These are phyloP conservation scores for Evansstolkia leycettana DNA, from an alignment of 495 filamentous ascomycete genomes.

Conservation along the genomic window DNA sequence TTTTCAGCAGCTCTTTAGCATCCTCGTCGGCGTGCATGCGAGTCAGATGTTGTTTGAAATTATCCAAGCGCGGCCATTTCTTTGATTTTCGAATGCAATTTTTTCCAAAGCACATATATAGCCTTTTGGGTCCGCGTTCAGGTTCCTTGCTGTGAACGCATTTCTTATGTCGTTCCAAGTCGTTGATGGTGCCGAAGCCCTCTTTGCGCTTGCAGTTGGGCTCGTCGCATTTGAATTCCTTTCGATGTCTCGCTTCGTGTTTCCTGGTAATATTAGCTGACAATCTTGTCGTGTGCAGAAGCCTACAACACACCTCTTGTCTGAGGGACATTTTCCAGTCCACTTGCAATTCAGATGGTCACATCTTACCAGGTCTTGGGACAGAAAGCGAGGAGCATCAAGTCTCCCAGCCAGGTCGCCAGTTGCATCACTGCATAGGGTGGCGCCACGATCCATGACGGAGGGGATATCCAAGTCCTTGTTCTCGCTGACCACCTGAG, in stretches of 20 bases:
- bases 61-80: conserved; percentile 79
- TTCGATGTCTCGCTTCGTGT: conserved; percentile 66
- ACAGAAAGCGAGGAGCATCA: too few species aligned
- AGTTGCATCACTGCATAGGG: too few species aligned
- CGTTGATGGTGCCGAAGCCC: conserved; percentile 76
- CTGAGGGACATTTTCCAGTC: conserved; percentile 30
- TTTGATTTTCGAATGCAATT: conserved; percentile 58
- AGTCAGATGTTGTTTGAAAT: conserved; percentile 76
- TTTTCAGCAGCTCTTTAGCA: conserved; percentile 36
- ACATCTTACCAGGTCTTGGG: conserved; percentile 12
- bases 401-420: too few species aligned
- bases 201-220: conserved; percentile 44
- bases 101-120: conserved; percentile 54
- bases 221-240: conserved; percentile 56
- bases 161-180: conserved; percentile 61
- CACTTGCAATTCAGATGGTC: conserved; percentile 23
- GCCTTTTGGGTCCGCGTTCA: conserved; percentile 39
- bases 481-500: conserved; percentile 14
- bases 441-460: too few species aligned
- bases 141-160: conserved; percentile 51
- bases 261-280: conserved; percentile 44
- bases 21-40: conserved; percentile 59
- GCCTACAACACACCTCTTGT: conserved; percentile 22
- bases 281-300: not conserved
- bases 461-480: conserved; percentile 11